Percentiles rank a stretch among this genome's conserved stretches.
Conservation (phyloP, 2,329 filamentous ascomycete species). For the Sporothrix mexicana region DNA sequence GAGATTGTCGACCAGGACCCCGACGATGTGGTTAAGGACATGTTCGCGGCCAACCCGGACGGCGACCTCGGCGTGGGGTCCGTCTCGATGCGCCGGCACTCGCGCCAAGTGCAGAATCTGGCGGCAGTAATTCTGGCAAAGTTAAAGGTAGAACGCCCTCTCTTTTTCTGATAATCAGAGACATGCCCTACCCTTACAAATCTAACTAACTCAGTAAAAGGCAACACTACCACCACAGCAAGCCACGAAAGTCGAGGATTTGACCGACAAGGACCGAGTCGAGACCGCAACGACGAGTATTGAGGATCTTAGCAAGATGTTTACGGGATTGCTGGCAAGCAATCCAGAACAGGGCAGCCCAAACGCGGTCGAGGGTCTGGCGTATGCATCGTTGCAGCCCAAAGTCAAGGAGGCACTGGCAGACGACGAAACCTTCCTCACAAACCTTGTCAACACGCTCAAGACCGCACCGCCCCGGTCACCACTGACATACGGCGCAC, state of each 20-base stretch:
- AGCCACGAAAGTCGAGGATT: conserved; percentile 41
- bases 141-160: conserved; percentile 62
- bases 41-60: conserved; percentile 58
- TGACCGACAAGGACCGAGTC: conserved; percentile 49
- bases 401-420: conserved; percentile 82
- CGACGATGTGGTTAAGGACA: conserved; percentile 57
- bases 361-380: conserved; percentile 85
- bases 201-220: conserved; percentile 58
- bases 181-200: conserved; percentile 37
- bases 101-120: conserved; percentile 65
- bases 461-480: conserved; percentile 65
- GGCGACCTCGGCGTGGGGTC: conserved; percentile 65
- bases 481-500: conserved; percentile 78
- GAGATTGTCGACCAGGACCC: conserved; percentile 78
- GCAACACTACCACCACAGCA: conserved; percentile 57
- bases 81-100: conserved; percentile 66
- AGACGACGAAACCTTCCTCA: conserved; percentile 70
- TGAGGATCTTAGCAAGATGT: conserved; percentile 68
- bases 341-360: conserved; percentile 59
- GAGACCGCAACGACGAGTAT: conserved; percentile 64
- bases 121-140: conserved; percentile 81
- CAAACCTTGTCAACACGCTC: conserved; percentile 70
- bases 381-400: conserved; percentile 86
- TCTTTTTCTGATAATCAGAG: background rate
- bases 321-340: conserved; percentile 66